These are phyloP conservation scores for Phanerochaete sordida DNA, from an alignment of 768 basidiomycete genomes.

Conservation along the genomic window DNA sequence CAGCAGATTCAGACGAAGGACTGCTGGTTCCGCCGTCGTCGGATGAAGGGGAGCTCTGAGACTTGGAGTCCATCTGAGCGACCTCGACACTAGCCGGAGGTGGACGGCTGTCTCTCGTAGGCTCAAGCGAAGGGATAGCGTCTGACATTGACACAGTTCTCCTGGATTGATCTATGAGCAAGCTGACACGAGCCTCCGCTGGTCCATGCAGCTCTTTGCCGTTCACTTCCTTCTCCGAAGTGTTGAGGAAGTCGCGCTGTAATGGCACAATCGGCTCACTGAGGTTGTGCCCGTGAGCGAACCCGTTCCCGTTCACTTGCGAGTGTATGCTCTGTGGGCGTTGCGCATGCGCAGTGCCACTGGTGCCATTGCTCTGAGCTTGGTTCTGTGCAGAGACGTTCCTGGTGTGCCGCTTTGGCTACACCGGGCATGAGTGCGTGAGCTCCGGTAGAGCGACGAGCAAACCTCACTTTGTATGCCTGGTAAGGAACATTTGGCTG, in stretches of 20 bases:
- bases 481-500: conserved; percentile 44
- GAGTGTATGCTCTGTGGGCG: conserved; percentile 18
- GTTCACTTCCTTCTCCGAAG: conserved; percentile 9
- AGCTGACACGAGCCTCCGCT: neutral
- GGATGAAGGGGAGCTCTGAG: conserved; percentile 10
- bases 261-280: conserved; percentile 18
- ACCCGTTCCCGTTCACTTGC: conserved; percentile 21
- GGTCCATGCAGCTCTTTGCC: conserved; percentile 4
- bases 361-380: conserved; percentile 20
- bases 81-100: neutral
- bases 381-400: conserved; percentile 28
- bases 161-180: conserved; percentile 1
- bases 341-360: conserved; percentile 16
- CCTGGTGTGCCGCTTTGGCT: conserved; percentile 49
- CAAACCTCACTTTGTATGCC: conserved; percentile 39
- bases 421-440: neutral
- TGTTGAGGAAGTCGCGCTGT: conserved; percentile 3
- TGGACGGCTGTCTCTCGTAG: neutral
- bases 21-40: neutral
- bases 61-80: neutral
- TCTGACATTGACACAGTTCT: conserved; percentile 23
- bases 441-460: neutral
- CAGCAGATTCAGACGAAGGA: neutral
- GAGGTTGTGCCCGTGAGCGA: conserved; percentile 4
- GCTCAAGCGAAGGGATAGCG: conserved; percentile 8